A percentile compares a stretch with the other conserved stretches of the same genome.
These are phyloP conservation scores for Linnemannia elongata DNA, from an alignment of 192 early-diverging fungal species.

Conservation along the genomic window DNA sequence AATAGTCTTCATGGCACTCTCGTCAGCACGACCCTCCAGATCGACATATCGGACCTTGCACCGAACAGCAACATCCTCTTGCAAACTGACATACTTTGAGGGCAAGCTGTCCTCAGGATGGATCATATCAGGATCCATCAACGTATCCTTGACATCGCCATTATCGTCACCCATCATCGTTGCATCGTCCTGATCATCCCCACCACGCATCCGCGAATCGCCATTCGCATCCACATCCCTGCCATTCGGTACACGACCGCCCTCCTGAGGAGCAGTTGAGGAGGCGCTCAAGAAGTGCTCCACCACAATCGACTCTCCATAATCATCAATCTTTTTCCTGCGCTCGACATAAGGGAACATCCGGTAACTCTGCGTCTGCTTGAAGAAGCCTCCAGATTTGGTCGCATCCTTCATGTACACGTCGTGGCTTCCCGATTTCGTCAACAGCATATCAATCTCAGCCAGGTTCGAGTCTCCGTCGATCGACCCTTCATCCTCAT, in stretches of 20 bases:
- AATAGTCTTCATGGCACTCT: slow-evolving; percentile 88
- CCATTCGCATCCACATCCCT: slow-evolving; percentile 46
- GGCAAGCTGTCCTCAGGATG: slow-evolving; percentile 74
- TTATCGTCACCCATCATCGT: slow-evolving; percentile 9
- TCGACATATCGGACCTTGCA: slow-evolving; percentile 91
- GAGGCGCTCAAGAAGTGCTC: slow-evolving; percentile 62
- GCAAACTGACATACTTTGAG: slow-evolving; percentile 80
- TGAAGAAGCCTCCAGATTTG: slow-evolving; percentile 79
- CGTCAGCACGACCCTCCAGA: slow-evolving; percentile 93
- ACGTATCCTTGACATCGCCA: slow-evolving; percentile 51
- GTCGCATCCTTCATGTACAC: slow-evolving; percentile 87
- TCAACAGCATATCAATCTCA: slow-evolving; percentile 38
- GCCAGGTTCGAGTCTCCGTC: slow-evolving; percentile 55
- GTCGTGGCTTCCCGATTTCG: slow-evolving; percentile 68
- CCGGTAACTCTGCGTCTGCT: slow-evolving; percentile 83
- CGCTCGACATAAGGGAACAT: slow-evolving; percentile 92
- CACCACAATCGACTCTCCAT: slow-evolving; percentile 86
- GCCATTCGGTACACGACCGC: slow-evolving; percentile 14
- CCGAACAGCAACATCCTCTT: slow-evolving; percentile 70
- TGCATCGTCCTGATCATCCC: slow-evolving; percentile 36
- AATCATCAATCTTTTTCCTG: slow-evolving; percentile 91
- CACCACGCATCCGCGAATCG: slow-evolving; percentile 30
- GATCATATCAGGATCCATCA: slow-evolving; percentile 65
- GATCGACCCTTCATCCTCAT: slow-evolving; percentile 62
- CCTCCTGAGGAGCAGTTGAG: slow-evolving; percentile 16